phyloP scores from a whole-genome alignment of 805 yeast species.

The Saccharomyces paradoxus region DNA sequence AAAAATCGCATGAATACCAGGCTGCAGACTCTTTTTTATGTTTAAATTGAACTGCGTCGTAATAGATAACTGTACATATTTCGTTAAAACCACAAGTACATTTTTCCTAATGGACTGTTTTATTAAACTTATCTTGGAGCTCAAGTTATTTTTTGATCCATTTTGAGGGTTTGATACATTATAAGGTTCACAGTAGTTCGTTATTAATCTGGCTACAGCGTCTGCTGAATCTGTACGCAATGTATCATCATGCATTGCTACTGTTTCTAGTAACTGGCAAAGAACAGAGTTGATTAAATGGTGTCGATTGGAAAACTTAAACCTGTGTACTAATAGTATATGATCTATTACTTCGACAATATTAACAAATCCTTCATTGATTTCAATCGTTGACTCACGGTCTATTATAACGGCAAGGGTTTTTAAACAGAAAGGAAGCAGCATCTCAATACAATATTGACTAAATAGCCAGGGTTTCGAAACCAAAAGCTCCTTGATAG shows the following conservation, averaged over 20 bases:
- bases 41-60: constrained; percentile 38
- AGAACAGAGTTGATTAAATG: constrained; percentile 51
- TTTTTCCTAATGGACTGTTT: constrained; percentile 58
- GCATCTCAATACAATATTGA: constrained; percentile 58
- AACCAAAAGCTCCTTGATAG: constrained; percentile 37
- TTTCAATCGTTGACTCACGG: constrained; percentile 1
- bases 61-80: constrained; percentile 50
- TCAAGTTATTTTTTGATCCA: constrained; percentile 35
- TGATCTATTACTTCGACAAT: constrained; percentile 49
- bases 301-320: constrained; percentile 61
- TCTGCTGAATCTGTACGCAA: constrained; percentile 35
- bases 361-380: constrained; percentile 31
- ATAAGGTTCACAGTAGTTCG: constrained; percentile 67
- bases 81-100: constrained; percentile 49
- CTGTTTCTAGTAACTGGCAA: constrained; percentile 44
- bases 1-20: constrained; percentile 55
- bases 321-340: constrained; percentile 59
- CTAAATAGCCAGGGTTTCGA: constrained; percentile 50
- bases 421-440: constrained; percentile 31
- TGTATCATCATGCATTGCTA: constrained; percentile 16
- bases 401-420: neutral
- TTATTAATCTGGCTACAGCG: constrained; percentile 49
- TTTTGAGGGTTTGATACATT: constrained; percentile 19
- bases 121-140: constrained; percentile 45
- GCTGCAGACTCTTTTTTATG: constrained; percentile 41